phyloP scores from a whole-genome alignment of 805 yeast genomes.

The Candida orba region DNA sequence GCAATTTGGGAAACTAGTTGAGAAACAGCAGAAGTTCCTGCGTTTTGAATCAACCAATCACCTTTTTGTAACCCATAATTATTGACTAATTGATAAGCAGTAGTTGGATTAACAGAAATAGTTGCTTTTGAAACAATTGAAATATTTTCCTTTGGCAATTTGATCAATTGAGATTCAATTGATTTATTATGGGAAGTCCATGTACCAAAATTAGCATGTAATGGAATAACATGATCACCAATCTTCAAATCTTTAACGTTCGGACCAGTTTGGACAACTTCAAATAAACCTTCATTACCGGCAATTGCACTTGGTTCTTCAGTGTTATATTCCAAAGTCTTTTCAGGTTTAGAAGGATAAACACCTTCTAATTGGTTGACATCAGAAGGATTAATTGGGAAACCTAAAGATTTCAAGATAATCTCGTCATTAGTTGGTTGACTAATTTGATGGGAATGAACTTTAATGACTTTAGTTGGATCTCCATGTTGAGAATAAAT shows the following conservation, averaged over 20 bases:
- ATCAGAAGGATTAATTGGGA: conserved; percentile 89
- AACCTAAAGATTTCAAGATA: conserved; percentile 63
- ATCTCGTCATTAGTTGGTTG: conserved; percentile 41
- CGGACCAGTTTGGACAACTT: conserved; percentile 67
- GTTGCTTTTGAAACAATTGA: conserved; percentile 71
- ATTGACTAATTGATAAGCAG: conserved; percentile 84
- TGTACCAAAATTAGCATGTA: conserved; percentile 76
- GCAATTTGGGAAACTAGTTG: conserved; percentile 87
- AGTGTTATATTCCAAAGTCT: conserved; percentile 45
- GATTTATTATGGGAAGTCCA: conserved; percentile 81
- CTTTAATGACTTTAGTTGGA: conserved; percentile 46
- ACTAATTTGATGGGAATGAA: conserved; percentile 46
- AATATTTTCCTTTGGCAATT: conserved; percentile 40
- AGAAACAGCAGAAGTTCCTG: conserved; percentile 94
- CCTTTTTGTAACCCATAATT: conserved; percentile 40
- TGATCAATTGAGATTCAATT: conserved; percentile 43
- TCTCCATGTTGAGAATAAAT: conserved; percentile 65
- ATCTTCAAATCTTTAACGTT: conserved; percentile 37
- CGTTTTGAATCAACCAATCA: conserved; percentile 94
- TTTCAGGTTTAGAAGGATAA: conserved; percentile 70
- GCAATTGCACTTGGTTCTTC: conserved; percentile 69
- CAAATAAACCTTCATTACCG: conserved; percentile 92
- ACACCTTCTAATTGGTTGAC: conserved; percentile 79
- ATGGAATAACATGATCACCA: conserved; percentile 90
- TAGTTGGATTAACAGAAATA: conserved; percentile 83